Base-by-base conservation (phyloP, 345 rosid species). In the Citrus sp. region DNA sequence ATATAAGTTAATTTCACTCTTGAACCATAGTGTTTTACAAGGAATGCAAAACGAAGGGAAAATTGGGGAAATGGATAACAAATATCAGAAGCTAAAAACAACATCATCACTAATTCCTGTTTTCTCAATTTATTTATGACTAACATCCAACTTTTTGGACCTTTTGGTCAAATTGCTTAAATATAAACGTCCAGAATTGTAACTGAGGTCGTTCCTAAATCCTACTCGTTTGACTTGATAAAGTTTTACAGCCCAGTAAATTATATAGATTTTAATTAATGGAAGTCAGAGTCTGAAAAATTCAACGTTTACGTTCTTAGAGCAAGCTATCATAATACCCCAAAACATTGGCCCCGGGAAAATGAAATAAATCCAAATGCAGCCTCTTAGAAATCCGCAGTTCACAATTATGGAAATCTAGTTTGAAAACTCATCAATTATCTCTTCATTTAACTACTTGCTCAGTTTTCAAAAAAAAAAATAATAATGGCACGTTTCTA, bases 1-100 rank as follows among this genome's bases (percentile, higher is more conserved):
- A 70, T 49, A 62, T 72, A 59, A 58, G 60, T 72, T 77, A 58
- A 59, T 72, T 79, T 18, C 64, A 42, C n/a, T 74, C 32, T 51
- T 14, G 27, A 25, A 81, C 9, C 76, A 22, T n/a, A 5, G 32
- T 10, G 40, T 12, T 32, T 21, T 3, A 22, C 10, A 22, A 10
- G 22, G 14, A 71, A 14, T 56, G 12, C 65, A n/a, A 19, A 55
- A 5, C 10, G 49, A 74, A 27, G 56, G 5, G 54, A 7, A 37
- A 37, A 37, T 10, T 14, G 3, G 60, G 10, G 54, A 38, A 73
- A 37, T n/a, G 67, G 66, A 7, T 73, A 25, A 73, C 3, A n/a
- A 59, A 16, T 59, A 25, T 59, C 6, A 38, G 60, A 54, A 73
- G 21, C n/a, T 35, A 8, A 7, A 56, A 73, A 58, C 66, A 58